Percentiles rank a stretch among this genome's conserved stretches.
Conservation (phyloP, 768 basidiomycete genomes). For the Suillus subluteus region DNA sequence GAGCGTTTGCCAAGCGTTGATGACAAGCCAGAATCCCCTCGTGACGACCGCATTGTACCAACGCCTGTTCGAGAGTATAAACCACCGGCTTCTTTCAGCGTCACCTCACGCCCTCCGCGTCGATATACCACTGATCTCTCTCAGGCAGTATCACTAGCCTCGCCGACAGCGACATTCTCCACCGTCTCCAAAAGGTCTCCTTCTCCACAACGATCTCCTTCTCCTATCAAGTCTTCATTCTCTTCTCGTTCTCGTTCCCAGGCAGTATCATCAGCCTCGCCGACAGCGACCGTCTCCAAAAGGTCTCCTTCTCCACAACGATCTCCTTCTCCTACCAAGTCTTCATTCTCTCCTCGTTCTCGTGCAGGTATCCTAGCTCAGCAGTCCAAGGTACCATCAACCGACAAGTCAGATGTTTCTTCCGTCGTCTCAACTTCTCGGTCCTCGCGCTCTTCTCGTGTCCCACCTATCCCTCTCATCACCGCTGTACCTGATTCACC, state of each 20-base stretch:
- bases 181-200: constrained; percentile 9
- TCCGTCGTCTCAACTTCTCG: constrained; percentile 28
- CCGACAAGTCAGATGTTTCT: constrained; percentile 31
- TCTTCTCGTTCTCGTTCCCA: constrained; percentile 16
- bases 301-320: constrained; percentile 12
- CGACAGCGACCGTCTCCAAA: not conserved
- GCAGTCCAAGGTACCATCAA: constrained; percentile 8
- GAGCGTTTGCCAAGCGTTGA: not conserved
- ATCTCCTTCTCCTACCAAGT: constrained; percentile 16
- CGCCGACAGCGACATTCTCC: not conserved
- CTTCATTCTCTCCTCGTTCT: constrained; percentile 19
- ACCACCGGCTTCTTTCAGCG: constrained; percentile 61
- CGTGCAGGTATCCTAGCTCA: constrained; percentile 15
- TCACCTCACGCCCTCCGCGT: constrained; percentile 59
- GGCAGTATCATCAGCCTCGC: not conserved
- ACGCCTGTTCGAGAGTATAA: constrained; percentile 62
- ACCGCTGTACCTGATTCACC: constrained; percentile 36
- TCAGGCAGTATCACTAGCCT: constrained; percentile 11
- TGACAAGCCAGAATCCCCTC: constrained; percentile 10
- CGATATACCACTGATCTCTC: constrained; percentile 31
- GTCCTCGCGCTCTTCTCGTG: constrained; percentile 30
- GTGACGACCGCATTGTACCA: constrained; percentile 41
- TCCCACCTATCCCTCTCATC: constrained; percentile 35
- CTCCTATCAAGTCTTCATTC: constrained; percentile 19
- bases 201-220: constrained; percentile 11